Percentiles rank a stretch among this genome's conserved stretches.
Conservation (phyloP, 352 stramenopile species). For the Pythium guiyangense region DNA sequence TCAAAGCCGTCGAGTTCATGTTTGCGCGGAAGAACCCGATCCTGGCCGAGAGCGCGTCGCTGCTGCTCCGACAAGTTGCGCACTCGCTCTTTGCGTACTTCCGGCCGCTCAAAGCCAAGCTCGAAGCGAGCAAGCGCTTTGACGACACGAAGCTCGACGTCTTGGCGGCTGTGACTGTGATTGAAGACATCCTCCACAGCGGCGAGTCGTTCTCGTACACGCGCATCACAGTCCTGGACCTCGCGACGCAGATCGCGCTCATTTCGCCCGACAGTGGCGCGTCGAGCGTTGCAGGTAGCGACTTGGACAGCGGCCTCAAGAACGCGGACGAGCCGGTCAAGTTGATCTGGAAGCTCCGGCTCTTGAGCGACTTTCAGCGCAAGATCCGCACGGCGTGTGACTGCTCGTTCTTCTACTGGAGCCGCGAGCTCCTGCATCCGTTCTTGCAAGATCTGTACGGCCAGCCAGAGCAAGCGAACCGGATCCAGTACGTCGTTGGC, state of each 20-base stretch:
- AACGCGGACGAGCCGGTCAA: conserved; percentile 70
- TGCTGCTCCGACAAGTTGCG: conserved; percentile 73
- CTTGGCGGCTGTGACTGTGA: conserved; percentile 73
- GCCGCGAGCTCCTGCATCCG: conserved; percentile 80
- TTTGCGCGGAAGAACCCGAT: conserved; percentile 86
- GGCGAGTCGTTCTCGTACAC: conserved; percentile 85
- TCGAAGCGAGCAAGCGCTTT: conserved; percentile 84
- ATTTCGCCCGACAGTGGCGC: conserved; percentile 48
- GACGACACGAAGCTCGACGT: conserved; percentile 87
- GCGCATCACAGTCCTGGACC: conserved; percentile 73
- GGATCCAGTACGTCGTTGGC: conserved; percentile 79
- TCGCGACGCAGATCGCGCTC: conserved; percentile 75
- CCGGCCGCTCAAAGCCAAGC: conserved; percentile 71
- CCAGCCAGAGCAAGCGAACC: conserved; percentile 74
- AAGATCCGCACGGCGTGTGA: conserved; percentile 84
- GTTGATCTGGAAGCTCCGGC: conserved; percentile 78
- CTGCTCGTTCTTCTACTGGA: conserved; percentile 94
- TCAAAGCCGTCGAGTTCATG: conserved; percentile 93
- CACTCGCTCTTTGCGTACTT: conserved; percentile 81
- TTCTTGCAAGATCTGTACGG: conserved; percentile 85
- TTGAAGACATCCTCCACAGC: conserved; percentile 81
- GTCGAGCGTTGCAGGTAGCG: conserved; percentile 28
- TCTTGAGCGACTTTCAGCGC: conserved; percentile 88
- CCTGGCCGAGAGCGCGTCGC: conserved; percentile 62
- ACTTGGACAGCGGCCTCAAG: conserved; percentile 47